A percentile compares a stretch with the other conserved stretches of the same genome.
Evolutionary conservation across 2,329 filamentous ascomycete genomes (phyloP).

Genomic region (Diplodia corticola): DNA sequence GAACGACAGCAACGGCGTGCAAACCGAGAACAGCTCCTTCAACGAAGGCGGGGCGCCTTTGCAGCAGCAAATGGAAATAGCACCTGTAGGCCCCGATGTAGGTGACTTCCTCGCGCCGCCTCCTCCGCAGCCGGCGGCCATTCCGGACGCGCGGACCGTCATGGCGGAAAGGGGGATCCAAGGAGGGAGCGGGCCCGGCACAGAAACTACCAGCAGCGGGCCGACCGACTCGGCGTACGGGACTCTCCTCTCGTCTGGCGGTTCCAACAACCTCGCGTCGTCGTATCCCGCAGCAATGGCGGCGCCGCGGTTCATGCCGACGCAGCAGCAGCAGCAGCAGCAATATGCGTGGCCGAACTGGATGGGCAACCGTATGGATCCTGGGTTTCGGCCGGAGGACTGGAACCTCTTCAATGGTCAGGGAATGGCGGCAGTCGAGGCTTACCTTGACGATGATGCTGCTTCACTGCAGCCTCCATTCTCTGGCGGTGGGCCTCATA

Average conservation of each 20-base stretch:
- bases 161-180: neutral
- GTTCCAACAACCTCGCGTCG: neutral
- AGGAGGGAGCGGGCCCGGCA: no score
- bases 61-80: neutral
- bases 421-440: neutral
- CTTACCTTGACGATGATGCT: neutral
- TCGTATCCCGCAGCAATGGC: neutral
- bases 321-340: neutral
- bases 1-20: neutral
- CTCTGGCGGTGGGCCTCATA: no score
- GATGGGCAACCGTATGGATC: no score
- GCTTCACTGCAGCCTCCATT: neutral
- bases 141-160: neutral
- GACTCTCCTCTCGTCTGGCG: neutral
- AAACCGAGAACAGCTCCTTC: neutral
- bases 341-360: neutral
- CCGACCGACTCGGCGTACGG: neutral
- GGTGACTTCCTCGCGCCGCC: neutral
- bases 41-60: neutral
- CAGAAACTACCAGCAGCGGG: neutral
- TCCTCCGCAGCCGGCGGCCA: neutral
- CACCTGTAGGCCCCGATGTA: neutral
- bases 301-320: neutral
- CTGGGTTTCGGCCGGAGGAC: neutral
- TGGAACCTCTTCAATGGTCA: neutral